Conservation (phyloP, 176 grass and related monocot genomes). For the Coix lacrymajobi region DNA sequence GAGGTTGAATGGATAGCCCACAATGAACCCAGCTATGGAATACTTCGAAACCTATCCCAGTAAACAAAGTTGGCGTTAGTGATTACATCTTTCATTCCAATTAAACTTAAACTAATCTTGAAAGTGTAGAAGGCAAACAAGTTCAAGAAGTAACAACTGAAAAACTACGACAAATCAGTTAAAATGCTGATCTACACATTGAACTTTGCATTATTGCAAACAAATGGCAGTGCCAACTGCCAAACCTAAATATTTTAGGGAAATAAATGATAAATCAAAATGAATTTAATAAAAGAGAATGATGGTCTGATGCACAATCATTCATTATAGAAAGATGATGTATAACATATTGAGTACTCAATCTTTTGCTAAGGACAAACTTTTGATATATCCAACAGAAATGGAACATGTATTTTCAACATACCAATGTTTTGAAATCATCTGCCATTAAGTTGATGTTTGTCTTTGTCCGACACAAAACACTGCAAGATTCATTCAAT, state of each 20-base stretch:
- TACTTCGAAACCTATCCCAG: conserved; percentile 46
- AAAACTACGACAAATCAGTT: background rate
- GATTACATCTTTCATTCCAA: background rate
- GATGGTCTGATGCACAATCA: background rate
- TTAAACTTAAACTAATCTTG: background rate
- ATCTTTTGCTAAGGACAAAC: background rate
- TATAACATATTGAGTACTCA: background rate
- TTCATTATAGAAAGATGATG: background rate
- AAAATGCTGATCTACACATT: background rate
- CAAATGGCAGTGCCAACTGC: background rate
- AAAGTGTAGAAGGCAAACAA: background rate
- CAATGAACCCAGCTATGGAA: conserved; percentile 70
- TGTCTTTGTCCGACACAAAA: conserved; percentile 72
- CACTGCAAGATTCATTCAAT: conserved; percentile 51
- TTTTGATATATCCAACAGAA: background rate
- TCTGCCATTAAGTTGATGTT: conserved; percentile 66
- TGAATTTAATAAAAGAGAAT: background rate
- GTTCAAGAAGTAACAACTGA: background rate
- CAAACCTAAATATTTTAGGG: background rate
- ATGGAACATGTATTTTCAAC: conserved; percentile 18
- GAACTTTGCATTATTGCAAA: background rate
- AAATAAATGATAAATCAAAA: conserved; percentile 5
- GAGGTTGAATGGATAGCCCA: conserved; percentile 77
- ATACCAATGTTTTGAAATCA: conserved; percentile 74
- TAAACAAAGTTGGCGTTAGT: conserved; percentile 8